Base-by-base conservation (phyloP, 2,329 filamentous ascomycete genomes). In the Sphaerostilbella broomeana region DNA sequence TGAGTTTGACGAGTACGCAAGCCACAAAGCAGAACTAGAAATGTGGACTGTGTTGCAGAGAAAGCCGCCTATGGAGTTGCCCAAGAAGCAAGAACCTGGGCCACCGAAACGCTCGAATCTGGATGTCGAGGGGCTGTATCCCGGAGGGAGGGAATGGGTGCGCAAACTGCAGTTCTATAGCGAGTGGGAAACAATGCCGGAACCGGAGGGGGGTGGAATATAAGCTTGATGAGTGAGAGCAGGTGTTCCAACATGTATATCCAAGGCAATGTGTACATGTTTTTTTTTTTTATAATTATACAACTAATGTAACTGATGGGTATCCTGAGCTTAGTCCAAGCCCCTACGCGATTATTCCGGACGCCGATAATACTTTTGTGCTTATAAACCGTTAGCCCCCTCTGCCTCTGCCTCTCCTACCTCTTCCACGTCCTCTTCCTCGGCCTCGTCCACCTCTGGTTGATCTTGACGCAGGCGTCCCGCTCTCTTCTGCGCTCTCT, bases 21-120 rank as follows among this genome's bases (percentile, higher is more conserved):
- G 62, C 38, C 58, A 58, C 29, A 48, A 55, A 17, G 69, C 68
- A 21, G 72, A 75, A 48, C 44, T 49, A 18, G 52, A 59, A 31
- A 56, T 75, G 57, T 74, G 72, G 72, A 49, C 54, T 8, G 42
- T 72, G 12, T 44, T 74, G 15, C 61, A 62, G 27, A 58, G 54
- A 49, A 51, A 56, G 21, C 64, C 66, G 3, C 64, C 62, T 0
- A 52, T 52, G 42, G 57, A 57, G 18, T 28, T 60, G 32, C 52
- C 55, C 6, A 63, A 53, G 47, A 44, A 51, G 18, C 53, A 54
- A 5, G 51, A 58, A 15, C 55, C 56, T 1, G 57, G 53, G 4
- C 50, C 46, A 11, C 24, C 53, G 17, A 48, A 51, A 19, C 52
- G 53, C 22, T 56, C 53, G 10, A 59, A 50, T 12, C 32, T 55